Evolutionary conservation across 2,329 filamentous ascomycete genomes (phyloP).

Genomic region (Sphaerulina vaccinii): DNA sequence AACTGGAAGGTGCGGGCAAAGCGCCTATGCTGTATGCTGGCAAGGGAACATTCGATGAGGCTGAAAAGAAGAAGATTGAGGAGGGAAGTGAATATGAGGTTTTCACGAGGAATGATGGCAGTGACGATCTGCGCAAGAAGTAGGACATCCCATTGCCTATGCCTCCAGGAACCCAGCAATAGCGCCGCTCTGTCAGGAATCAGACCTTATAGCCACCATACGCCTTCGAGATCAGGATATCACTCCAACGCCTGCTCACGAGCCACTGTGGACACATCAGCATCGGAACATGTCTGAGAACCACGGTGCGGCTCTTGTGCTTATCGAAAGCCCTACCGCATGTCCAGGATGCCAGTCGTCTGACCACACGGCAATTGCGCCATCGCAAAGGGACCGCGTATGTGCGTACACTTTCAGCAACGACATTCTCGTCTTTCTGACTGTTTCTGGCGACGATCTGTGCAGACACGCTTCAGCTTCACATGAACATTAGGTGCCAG

Average conservation of each 20-base stretch:
- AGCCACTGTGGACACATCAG: constrained; percentile 12
- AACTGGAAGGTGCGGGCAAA: constrained; percentile 50
- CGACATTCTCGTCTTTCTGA: constrained; percentile 12
- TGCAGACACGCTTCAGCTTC: background rate
- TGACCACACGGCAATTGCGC: constrained; percentile 21
- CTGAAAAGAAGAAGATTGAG: constrained; percentile 31
- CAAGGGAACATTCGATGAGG: constrained; percentile 42
- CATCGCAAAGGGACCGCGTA: constrained; percentile 19
- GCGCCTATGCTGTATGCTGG: constrained; percentile 75
- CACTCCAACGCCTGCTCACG: constrained; percentile 12
- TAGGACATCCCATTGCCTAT: too few species aligned
- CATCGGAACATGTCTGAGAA: background rate
- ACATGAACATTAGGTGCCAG: constrained; percentile 1
- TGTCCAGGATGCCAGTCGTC: constrained; percentile 26
- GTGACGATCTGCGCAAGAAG: constrained; percentile 34
- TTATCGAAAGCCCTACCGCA: constrained; percentile 15
- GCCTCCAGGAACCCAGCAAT: too few species aligned
- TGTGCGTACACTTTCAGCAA: constrained; percentile 23
- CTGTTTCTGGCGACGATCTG: constrained; percentile 1
- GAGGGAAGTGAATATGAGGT: constrained; percentile 36
- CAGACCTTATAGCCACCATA: background rate
- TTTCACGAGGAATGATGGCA: constrained; percentile 34
- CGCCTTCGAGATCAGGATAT: constrained; percentile 5
- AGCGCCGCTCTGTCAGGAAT: too few species aligned
- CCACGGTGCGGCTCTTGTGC: background rate